Evolutionary conservation across 306 rosid species (phyloP), one percentile per base, ranked within the genome.

Genomic region (Mimosa bimucronata): DNA sequence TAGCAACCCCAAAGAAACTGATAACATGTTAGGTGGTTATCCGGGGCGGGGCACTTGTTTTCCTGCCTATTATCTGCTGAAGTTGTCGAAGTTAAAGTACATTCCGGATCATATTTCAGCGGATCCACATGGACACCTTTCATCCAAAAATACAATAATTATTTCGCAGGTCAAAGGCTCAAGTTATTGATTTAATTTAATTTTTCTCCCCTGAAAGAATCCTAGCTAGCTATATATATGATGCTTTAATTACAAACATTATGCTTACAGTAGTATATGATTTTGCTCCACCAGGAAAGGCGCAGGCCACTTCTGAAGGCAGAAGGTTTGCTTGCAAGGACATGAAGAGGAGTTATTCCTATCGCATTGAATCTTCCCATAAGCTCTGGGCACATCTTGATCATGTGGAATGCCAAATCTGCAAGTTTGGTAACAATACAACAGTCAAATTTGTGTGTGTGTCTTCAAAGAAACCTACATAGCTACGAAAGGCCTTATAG

Each of bases 381-480:
- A 25, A 84, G 84, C 2, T 5, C 12, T 0, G 71, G 74, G 46
- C 28, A 76, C 10, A 1, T 3, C 19, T 25, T 0, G 11, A 42
- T 57, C 52, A 84, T 71, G 45, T 76, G 66, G 41, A 80, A 15
- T 1, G 87, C 87, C 79, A 84, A 71, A 76, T 76, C 87, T 84
- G 15, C 28, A 26, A 25, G 3, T 3, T 3, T 25, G 0, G 38
- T 34, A 34, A 34, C 38, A 34, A 34, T 2, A 34, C 38, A 34
- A 34, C 3, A 34, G 5, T 2, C 38, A 34, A 25, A 11, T 62
- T 0, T 6, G 26, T 19, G 9, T 18, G 0, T 52, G 7, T 18
- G 18, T 52, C 16, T 29, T 57, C 65, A 64, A 6, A 15, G 7
- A 16, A 14, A 13, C 69, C n/a, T 18, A 50, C 2, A 50, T 34